A percentile compares a stretch with the other conserved stretches of the same genome.
These are phyloP conservation scores for Pichia manshurica DNA, from an alignment of 805 yeast species.

Conservation along the genomic window DNA sequence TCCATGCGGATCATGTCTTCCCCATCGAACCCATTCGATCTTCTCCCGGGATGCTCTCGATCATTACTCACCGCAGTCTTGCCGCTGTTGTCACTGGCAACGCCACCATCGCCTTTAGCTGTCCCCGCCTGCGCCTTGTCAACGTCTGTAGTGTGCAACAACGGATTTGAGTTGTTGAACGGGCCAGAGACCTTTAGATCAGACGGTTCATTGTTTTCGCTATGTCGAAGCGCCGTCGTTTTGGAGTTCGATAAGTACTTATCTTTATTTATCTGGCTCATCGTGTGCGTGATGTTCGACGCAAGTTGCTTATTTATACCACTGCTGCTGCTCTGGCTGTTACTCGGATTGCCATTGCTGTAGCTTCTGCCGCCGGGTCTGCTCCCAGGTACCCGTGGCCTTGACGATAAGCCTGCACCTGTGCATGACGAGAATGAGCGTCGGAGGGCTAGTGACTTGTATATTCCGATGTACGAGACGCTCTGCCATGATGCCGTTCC, in stretches of 20 bases:
- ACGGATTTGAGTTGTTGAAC: neutral
- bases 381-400: too few species aligned
- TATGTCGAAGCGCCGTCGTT: neutral
- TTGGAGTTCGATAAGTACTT: conserved; percentile 6
- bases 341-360: too few species aligned
- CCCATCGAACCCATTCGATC: neutral
- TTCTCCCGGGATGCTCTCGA: neutral
- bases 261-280: conserved; percentile 27
- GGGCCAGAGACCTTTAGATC: neutral
- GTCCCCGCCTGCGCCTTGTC: too few species aligned
- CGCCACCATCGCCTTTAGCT: neutral
- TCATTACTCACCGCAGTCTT: neutral
- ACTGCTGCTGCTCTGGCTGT: neutral
- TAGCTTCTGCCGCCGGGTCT: too few species aligned
- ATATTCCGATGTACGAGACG: too few species aligned
- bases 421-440: too few species aligned
- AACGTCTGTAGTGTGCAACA: neutral
- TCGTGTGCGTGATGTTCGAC: conserved; percentile 24
- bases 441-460: too few species aligned
- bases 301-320: neutral
- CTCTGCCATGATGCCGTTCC: too few species aligned
- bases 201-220: neutral
- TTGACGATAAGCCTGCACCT: too few species aligned
- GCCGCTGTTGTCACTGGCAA: conserved; percentile 7
- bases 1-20: conserved; percentile 26